These are phyloP conservation scores for Pseudozyma hubeiensis DNA, from an alignment of 1,284 basidiomycete species.

Conservation along the genomic window DNA sequence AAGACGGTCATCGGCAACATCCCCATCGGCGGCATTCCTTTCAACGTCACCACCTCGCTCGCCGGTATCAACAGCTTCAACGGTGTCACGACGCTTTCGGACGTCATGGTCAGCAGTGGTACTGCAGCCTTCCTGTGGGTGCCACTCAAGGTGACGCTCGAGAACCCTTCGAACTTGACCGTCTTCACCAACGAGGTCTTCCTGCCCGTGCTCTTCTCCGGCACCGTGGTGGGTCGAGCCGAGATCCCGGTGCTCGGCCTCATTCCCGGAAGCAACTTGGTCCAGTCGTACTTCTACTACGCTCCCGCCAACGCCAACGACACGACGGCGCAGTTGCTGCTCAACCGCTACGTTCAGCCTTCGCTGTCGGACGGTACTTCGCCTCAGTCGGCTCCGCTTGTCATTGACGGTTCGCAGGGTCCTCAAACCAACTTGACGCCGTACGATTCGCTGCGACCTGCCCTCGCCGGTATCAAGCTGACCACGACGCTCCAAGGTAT, in stretches of 20 bases:
- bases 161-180: conserved; percentile 72
- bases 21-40: conserved; percentile 76
- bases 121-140: conserved; percentile 44
- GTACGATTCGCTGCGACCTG: conserved; percentile 75
- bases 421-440: conserved; percentile 72
- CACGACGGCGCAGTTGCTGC: conserved; percentile 73
- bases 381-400: conserved; percentile 20
- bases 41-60: conserved; percentile 75
- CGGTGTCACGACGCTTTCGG: conserved; percentile 70
- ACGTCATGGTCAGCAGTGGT: conserved; percentile 55
- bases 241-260: conserved; percentile 72
- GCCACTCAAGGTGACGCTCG: conserved; percentile 46
- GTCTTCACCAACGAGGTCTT: conserved; percentile 75
- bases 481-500: conserved; percentile 73
- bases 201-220: conserved; percentile 75
- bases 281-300: conserved; percentile 77
- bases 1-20: conserved; percentile 78
- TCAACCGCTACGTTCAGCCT: conserved; percentile 63
- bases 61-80: conserved; percentile 71
- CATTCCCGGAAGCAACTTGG: conserved; percentile 74
- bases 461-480: conserved; percentile 74
- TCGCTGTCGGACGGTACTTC: conserved; percentile 25
- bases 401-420: conserved; percentile 40
- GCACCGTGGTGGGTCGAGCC: conserved; percentile 69
- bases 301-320: conserved; percentile 76